These are phyloP conservation scores for Brassica juncea DNA, from an alignment of 345 rosid genomes.

Conservation along the genomic window DNA sequence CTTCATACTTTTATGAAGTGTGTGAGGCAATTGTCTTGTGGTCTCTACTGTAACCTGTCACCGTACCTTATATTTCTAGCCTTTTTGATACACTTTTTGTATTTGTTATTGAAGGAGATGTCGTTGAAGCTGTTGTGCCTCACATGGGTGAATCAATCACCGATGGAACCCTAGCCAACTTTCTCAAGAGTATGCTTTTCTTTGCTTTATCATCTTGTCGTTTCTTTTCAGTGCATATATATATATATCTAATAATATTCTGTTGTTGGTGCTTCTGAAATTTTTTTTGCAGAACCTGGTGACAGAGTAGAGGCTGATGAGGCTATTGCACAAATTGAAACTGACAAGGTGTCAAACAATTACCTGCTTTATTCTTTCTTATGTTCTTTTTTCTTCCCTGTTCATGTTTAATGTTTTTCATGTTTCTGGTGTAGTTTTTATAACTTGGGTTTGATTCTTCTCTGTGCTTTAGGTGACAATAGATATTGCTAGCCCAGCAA, in stretches of 20 bases:
- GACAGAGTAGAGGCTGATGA: slow-evolving; percentile 87
- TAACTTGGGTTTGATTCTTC: slow-evolving; percentile 20
- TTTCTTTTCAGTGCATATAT: not conserved
- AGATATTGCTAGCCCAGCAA: slow-evolving; percentile 81
- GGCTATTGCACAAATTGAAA: slow-evolving; percentile 94
- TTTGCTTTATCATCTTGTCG: slow-evolving; percentile 12
- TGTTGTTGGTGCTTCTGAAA: not conserved
- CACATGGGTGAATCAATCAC: slow-evolving; percentile 92
- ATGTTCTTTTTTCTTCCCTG: not conserved
- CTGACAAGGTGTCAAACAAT: slow-evolving; percentile 69
- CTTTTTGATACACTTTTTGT: slow-evolving; percentile 25
- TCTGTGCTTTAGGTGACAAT: slow-evolving; percentile 64
- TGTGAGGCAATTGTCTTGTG: not conserved
- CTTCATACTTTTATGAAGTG: not conserved
- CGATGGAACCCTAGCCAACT: slow-evolving; percentile 76
- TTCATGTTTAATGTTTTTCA: not conserved
- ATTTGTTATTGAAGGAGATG: slow-evolving; percentile 53
- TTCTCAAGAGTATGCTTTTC: slow-evolving; percentile 62
- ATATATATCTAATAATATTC: not conserved
- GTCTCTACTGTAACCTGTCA: not conserved
- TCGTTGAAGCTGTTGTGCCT: slow-evolving; percentile 77
- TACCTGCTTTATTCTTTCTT: not conserved
- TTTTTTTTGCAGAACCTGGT: slow-evolving; percentile 70
- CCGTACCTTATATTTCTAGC: not conserved
- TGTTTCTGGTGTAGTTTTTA: not conserved